A percentile compares a stretch with the other conserved stretches of the same genome.
Conservation (phyloP, 257 asterid species). For the Lithospermum erythrorhizon region DNA sequence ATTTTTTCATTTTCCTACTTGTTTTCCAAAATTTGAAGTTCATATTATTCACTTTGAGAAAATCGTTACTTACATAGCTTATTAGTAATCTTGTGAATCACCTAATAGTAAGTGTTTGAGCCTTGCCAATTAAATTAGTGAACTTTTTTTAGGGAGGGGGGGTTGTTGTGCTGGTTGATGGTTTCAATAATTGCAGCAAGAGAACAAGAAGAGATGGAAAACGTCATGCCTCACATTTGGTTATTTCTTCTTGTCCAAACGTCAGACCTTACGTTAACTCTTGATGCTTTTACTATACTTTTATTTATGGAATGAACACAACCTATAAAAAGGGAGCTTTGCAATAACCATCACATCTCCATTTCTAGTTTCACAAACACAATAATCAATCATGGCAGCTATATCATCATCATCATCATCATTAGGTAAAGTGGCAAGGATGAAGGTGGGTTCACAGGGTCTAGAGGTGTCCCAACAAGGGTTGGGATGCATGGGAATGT, state of each 20-base stretch:
- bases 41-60: too few species aligned
- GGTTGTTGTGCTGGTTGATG: too few species aligned
- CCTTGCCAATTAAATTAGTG: too few species aligned
- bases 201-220: not conserved
- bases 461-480: slow-evolving; percentile 30
- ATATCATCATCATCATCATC: not conserved
- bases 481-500: not conserved
- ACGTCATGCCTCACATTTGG: not conserved
- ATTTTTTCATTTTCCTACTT: too few species aligned
- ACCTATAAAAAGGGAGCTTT: not conserved
- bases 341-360: not conserved
- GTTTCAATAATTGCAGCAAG: too few species aligned
- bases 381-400: not conserved
- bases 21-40: too few species aligned
- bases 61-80: too few species aligned
- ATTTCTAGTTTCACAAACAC: not conserved
- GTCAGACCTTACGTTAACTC: not conserved
- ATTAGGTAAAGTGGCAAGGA: slow-evolving; percentile 12
- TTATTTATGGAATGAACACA: not conserved
- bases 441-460: slow-evolving; percentile 29
- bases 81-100: too few species aligned
- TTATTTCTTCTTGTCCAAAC: not conserved
- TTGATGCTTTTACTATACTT: not conserved
- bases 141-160: too few species aligned
- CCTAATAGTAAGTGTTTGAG: too few species aligned